phyloP scores from a whole-genome alignment of 108 stramenopile species.

The Chaetoceros tenuissimus region DNA sequence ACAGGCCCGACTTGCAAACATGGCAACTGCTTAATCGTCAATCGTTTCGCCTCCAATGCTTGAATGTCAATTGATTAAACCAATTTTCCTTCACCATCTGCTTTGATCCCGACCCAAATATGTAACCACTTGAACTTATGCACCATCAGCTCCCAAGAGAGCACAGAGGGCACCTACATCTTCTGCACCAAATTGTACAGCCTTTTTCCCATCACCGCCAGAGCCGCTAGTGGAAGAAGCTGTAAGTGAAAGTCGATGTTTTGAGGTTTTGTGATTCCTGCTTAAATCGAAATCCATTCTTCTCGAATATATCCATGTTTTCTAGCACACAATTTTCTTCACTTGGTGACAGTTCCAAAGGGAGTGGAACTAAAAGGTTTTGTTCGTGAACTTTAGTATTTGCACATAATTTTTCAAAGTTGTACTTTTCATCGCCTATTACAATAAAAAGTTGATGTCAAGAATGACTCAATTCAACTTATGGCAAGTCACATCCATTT shows the following conservation, averaged over 20 bases:
- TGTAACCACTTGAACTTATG: slow-evolving; percentile 1
- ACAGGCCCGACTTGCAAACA: slow-evolving; percentile 95
- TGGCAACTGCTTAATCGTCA: slow-evolving; percentile 92
- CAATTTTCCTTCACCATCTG: slow-evolving; percentile 19
- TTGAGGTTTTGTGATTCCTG: slow-evolving; percentile 68
- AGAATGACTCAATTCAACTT: slow-evolving; percentile 1
- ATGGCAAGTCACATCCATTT: slow-evolving; percentile 28
- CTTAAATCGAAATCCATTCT: slow-evolving; percentile 86
- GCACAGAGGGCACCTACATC: slow-evolving; percentile 89
- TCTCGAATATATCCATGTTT: slow-evolving; percentile 82
- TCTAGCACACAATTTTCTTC: slow-evolving; percentile 89
- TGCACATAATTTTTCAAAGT: slow-evolving; percentile 62
- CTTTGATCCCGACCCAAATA: background rate
- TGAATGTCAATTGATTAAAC: slow-evolving; percentile 83
- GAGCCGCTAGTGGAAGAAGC: slow-evolving; percentile 88
- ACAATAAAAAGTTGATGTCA: background rate
- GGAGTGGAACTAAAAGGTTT: slow-evolving; percentile 65
- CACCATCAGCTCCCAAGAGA: slow-evolving; percentile 68
- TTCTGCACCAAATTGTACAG: slow-evolving; percentile 88
- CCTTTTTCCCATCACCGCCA: slow-evolving; percentile 76
- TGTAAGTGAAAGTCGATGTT: slow-evolving; percentile 75
- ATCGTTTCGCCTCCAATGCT: no score
- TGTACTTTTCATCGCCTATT: slow-evolving; percentile 67
- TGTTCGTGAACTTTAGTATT: slow-evolving; percentile 79
- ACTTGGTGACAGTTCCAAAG: slow-evolving; percentile 74